Conservation (phyloP, 2,329 filamentous ascomycete species). For the Microcera coccophila region DNA sequence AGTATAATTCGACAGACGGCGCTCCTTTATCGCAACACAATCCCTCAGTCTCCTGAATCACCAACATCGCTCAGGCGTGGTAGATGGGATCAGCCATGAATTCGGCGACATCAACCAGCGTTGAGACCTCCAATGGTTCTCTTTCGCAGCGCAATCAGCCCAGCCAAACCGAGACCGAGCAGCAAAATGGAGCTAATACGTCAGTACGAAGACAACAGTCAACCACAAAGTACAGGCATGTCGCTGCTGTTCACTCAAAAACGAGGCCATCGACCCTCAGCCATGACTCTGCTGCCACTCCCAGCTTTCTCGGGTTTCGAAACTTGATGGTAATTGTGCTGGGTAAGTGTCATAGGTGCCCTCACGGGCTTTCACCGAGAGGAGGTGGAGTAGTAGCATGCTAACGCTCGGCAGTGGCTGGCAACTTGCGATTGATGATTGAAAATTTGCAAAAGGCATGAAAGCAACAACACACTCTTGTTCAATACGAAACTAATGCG, state of each 20-base stretch:
- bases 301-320: slow-evolving; percentile 88
- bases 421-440: slow-evolving; percentile 89
- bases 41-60: not conserved
- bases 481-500: not conserved
- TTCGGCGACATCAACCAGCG: slow-evolving; percentile 38
- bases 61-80: not conserved
- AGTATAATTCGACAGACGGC: not conserved
- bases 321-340: slow-evolving; percentile 95
- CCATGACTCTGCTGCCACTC: slow-evolving; percentile 68
- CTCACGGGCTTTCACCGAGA: too few species aligned
- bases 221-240: slow-evolving; percentile 85
- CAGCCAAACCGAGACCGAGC: slow-evolving; percentile 8
- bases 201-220: not conserved
- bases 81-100: slow-evolving; percentile 32
- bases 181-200: slow-evolving; percentile 1
- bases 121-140: slow-evolving; percentile 29
- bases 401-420: slow-evolving; percentile 61
- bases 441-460: slow-evolving; percentile 93
- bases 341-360: slow-evolving; percentile 48
- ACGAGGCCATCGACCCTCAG: slow-evolving; percentile 76
- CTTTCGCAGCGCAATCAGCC: slow-evolving; percentile 13
- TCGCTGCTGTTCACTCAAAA: slow-evolving; percentile 76
- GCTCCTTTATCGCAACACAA: not conserved
- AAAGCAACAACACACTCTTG: not conserved
- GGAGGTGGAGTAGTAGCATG: slow-evolving; percentile 8